These are phyloP conservation scores for Plantago elongata DNA, from an alignment of 257 asterid species.

Conservation along the genomic window DNA sequence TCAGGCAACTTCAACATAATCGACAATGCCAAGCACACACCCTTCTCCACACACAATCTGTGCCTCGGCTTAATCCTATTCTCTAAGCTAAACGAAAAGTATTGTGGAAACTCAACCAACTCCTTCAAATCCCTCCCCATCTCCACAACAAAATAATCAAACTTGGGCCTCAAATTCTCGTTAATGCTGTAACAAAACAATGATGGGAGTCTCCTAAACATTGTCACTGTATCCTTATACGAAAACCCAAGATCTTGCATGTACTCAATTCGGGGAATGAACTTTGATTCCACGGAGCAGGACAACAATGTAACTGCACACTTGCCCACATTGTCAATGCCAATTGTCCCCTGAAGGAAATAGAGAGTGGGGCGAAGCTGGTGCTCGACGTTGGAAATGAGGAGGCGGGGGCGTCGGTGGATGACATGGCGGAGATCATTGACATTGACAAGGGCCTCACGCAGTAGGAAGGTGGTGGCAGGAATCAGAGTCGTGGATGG, in stretches of 20 bases:
- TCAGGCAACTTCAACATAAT: constrained; percentile 68
- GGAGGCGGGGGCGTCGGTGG: constrained; percentile 85
- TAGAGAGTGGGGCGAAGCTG: constrained; percentile 77
- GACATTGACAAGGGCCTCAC: constrained; percentile 59
- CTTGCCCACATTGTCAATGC: constrained; percentile 55
- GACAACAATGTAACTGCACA: constrained; percentile 57
- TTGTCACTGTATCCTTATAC: constrained; percentile 41
- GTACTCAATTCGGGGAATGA: constrained; percentile 73
- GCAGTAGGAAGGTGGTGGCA: constrained; percentile 73
- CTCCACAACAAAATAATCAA: constrained; percentile 74
- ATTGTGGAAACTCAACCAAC: constrained; percentile 74
- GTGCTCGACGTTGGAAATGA: constrained; percentile 47
- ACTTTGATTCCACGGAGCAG: constrained; percentile 72
- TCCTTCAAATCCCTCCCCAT: constrained; percentile 89
- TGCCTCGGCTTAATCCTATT: constrained; percentile 81
- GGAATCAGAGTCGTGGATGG: constrained; percentile 41
- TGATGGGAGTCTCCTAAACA: constrained; percentile 79
- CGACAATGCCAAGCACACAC: constrained; percentile 74
- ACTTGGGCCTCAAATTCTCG: constrained; percentile 77
- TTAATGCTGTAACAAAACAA: constrained; percentile 80
- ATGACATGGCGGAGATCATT: constrained; percentile 60
- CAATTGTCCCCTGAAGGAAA: constrained; percentile 75
- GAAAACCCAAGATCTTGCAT: constrained; percentile 69
- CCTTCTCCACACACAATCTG: constrained; percentile 66
- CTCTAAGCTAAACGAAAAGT: constrained; percentile 86